Base-by-base conservation (phyloP, 192 early-diverging fungal genomes). In the Coemansia sp. region DNA sequence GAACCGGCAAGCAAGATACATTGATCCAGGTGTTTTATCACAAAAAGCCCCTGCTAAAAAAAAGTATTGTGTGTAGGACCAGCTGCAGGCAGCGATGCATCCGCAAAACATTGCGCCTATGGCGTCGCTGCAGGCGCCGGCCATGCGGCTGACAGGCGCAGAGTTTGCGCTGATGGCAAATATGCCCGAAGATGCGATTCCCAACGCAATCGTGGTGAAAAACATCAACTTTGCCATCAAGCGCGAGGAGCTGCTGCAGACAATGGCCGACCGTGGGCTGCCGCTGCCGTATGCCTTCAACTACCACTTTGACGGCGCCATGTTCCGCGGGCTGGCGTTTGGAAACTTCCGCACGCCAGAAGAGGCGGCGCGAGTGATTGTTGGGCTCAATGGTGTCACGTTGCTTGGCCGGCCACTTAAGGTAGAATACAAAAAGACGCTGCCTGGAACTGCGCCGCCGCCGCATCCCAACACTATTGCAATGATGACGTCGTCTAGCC, bases 191-290 rank as follows among this genome's bases (percentile, higher is more conserved):
- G 75, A 78, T 28, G 75, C 75, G 16, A 91, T 91, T 50, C 83
- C 85, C 15, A 91, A 84, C 15, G 87, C 88, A 0, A 83, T 91
- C 50, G 88, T 91, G 26, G 87, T 91, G 68, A 91, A 91, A 67
- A 91, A 91, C 72, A 91, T 91, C 70, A 85, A 84, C 37, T 91
- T 91, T 70, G 80, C 82, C 12, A 78, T 91, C 41, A 88, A 91
- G 78, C 84, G 86, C 43, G 88, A 91, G 61, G 83, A 84, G 11
- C 75, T 91, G 50, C 47, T 91, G 38, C 81, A 80, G 15, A 86
- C 82, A 21, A 84, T 90, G 37, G 86, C 82, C 43, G 71, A 73
- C 50, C 80, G 87, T 39, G 84, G 84, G 18, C 84, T 88, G 50
- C 88, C 88, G 20, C 71, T 80, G 57, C 87, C 88, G 12, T 87